Percentiles rank a stretch among this genome's conserved stretches.
Evolutionary conservation across 2,329 filamentous ascomycete species (phyloP).

Genomic region (Verticillium longisporum): DNA sequence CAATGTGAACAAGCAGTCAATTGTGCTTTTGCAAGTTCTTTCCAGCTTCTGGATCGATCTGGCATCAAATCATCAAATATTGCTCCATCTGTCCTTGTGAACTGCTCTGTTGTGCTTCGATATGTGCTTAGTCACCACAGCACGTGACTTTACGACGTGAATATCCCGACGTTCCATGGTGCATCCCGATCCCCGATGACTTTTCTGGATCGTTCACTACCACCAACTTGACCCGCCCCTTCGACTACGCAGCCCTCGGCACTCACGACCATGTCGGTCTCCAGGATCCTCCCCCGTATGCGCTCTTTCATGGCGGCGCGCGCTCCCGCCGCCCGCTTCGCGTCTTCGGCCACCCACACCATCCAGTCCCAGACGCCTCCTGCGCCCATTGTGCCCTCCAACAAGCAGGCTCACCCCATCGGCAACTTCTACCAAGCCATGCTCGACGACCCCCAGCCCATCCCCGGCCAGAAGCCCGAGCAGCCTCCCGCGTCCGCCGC

Average conservation of each 20-base stretch:
- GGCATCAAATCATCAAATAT: no score
- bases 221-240: neutral
- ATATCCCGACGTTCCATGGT: neutral
- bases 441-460: conserved; percentile 37
- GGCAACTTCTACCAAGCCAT: conserved; percentile 55
- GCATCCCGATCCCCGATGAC: neutral
- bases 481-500: conserved; percentile 27
- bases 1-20: no score
- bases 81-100: neutral
- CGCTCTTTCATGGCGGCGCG: conserved; percentile 15
- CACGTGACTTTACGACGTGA: neutral
- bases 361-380: conserved; percentile 19
- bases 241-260: neutral
- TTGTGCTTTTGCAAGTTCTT: no score
- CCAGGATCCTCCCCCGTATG: conserved; percentile 21
- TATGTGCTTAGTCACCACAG: neutral
- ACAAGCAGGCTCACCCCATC: conserved; percentile 38
- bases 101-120: neutral
- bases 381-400: conserved; percentile 17
- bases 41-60: no score
- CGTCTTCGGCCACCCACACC: conserved; percentile 18
- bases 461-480: conserved; percentile 33
- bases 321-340: conserved; percentile 17
- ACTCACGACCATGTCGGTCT: conserved; percentile 19
- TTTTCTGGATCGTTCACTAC: neutral